Evolutionary conservation across 2,329 filamentous ascomycete genomes (phyloP).

Genomic region (Cladosporium sp.): DNA sequence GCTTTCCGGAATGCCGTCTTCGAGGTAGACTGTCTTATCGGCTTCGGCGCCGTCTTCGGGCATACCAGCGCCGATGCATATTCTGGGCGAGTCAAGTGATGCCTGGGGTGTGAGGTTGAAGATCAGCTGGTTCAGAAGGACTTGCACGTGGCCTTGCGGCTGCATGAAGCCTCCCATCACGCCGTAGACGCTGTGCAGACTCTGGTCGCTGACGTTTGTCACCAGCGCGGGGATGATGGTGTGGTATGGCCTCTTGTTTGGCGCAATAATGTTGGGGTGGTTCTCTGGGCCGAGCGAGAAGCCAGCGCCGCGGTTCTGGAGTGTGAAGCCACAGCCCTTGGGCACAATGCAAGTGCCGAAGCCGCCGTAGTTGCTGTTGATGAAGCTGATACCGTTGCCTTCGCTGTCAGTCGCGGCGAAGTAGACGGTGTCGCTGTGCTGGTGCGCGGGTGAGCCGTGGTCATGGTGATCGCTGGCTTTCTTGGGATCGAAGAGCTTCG

Average conservation of each 20-base stretch:
- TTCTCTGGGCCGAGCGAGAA: conserved; percentile 67
- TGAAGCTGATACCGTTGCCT: conserved; percentile 93
- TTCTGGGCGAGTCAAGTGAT: conserved; percentile 85
- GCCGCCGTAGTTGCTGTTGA: conserved; percentile 90
- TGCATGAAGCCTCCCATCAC: conserved; percentile 99
- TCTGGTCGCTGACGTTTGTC: conserved; percentile 73
- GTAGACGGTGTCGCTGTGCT: conserved; percentile 91
- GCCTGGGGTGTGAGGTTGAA: conserved; percentile 82
- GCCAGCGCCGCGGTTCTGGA: conserved; percentile 90
- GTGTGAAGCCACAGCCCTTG: conserved; percentile 81
- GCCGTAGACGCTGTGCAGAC: conserved; percentile 82
- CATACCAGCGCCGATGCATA: conserved; percentile 80
- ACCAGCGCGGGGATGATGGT: conserved; percentile 95
- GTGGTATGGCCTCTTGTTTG: conserved; percentile 89
- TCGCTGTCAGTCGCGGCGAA: conserved; percentile 78
- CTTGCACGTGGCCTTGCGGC: conserved; percentile 93
- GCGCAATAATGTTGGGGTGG: conserved; percentile 80
- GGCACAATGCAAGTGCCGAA: conserved; percentile 90
- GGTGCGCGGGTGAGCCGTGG: conserved; percentile 82
- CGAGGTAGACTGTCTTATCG: conserved; percentile 71
- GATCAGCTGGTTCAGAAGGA: conserved; percentile 83
- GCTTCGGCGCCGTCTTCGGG: conserved; percentile 60
- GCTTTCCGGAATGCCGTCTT: conserved; percentile 75
- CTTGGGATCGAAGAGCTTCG: conserved; percentile 61
- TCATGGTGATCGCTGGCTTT: conserved; percentile 56